Conservation (phyloP, 1,139 yeast species). For the Dujonia santamariae region DNA sequence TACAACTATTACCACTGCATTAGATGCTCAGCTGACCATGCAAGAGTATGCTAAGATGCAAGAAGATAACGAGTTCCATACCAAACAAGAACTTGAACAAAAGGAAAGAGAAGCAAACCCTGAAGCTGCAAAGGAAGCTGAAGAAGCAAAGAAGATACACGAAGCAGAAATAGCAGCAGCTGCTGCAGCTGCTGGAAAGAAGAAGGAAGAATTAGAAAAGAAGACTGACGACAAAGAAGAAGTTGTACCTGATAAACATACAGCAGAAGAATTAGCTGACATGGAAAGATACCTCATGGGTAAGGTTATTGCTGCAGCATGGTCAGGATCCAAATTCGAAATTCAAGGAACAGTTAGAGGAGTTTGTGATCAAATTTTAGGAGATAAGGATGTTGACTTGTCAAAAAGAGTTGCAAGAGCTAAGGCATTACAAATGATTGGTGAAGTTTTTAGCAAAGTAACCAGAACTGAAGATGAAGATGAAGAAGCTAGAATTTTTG, state of each 20-base stretch:
- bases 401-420: constrained; percentile 72
- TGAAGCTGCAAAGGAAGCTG: constrained; percentile 9
- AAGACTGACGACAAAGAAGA: constrained; percentile 15
- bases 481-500: constrained; percentile 78
- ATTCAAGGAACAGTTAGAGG: constrained; percentile 83
- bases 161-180: constrained; percentile 11
- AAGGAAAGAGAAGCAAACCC: constrained; percentile 21
- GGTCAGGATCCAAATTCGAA: constrained; percentile 92
- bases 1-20: constrained; percentile 78
- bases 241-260: constrained; percentile 50
- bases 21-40: constrained; percentile 88
- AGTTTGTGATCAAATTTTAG: constrained; percentile 78
- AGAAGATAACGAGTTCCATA: constrained; percentile 53
- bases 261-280: constrained; percentile 79
- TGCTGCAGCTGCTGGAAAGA: constrained; percentile 2
- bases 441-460: constrained; percentile 64
- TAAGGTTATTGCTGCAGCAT: constrained; percentile 89
- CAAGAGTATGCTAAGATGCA: constrained; percentile 75
- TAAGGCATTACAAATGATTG: constrained; percentile 69
- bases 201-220: constrained; percentile 4
- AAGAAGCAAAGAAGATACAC: constrained; percentile 20
- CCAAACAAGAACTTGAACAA: constrained; percentile 37
- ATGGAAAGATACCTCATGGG: constrained; percentile 86
- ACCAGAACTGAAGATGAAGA: constrained; percentile 80
- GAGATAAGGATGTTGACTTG: constrained; percentile 55